Evolutionary conservation across 805 yeast genomes (phyloP).

Genomic region (Blastobotrys parvus): DNA sequence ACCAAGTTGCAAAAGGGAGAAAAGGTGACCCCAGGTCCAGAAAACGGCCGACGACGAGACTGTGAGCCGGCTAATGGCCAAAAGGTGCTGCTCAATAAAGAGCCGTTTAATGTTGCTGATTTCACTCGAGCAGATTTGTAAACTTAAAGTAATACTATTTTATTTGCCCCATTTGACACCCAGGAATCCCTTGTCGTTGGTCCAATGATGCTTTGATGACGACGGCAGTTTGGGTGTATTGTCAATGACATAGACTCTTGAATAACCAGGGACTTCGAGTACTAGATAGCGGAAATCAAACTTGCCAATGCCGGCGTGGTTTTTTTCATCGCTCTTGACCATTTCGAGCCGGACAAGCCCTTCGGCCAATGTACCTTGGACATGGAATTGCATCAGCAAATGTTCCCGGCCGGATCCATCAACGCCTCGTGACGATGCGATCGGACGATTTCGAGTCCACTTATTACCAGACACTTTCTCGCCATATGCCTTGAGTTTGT

Average conservation of each 20-base stretch:
- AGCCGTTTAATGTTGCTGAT: slow-evolving; percentile 61
- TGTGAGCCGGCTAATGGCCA: slow-evolving; percentile 75
- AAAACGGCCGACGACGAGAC: slow-evolving; percentile 48
- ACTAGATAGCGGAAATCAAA: slow-evolving; percentile 64
- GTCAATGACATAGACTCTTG: slow-evolving; percentile 55
- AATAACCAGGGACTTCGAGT: slow-evolving; percentile 64
- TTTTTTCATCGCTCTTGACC: slow-evolving; percentile 26
- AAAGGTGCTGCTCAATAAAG: slow-evolving; percentile 48
- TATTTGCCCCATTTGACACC: slow-evolving; percentile 85
- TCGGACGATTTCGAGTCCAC: slow-evolving; percentile 87
- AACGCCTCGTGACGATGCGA: slow-evolving; percentile 47
- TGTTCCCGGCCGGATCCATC: slow-evolving; percentile 77
- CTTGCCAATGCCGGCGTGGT: slow-evolving; percentile 33
- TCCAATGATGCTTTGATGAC: slow-evolving; percentile 28
- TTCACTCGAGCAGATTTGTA: slow-evolving; percentile 67
- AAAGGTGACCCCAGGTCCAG: slow-evolving; percentile 59
- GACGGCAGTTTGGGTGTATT: slow-evolving; percentile 31
- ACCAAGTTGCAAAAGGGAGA: slow-evolving; percentile 58
- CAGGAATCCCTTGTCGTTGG: slow-evolving; percentile 48
- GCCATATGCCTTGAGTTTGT: slow-evolving; percentile 76
- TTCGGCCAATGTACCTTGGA: slow-evolving; percentile 52
- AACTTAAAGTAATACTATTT: not conserved
- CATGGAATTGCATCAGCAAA: slow-evolving; percentile 76
- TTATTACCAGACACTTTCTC: slow-evolving; percentile 57
- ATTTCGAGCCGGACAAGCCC: slow-evolving; percentile 80